Percentiles rank a stretch among this genome's conserved stretches.
Conservation (phyloP, 345 rosid species). For the Brassica rapa region DNA sequence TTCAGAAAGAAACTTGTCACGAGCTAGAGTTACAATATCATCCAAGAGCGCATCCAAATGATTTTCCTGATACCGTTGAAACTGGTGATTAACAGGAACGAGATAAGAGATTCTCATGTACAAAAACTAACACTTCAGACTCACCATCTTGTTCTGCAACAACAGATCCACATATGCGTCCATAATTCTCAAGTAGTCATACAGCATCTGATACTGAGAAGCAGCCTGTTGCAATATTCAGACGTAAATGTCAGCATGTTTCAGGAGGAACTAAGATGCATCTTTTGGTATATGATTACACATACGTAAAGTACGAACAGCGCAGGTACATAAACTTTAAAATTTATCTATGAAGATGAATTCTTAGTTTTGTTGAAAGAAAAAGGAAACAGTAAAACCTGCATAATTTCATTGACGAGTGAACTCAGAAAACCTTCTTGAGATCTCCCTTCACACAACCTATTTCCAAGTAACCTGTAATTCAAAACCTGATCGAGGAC, state of each 20-base stretch:
- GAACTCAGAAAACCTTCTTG: constrained; percentile 42
- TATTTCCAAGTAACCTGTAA: constrained; percentile 84
- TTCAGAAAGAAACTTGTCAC: constrained; percentile 55
- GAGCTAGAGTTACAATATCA: constrained; percentile 51
- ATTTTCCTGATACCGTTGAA: constrained; percentile 50
- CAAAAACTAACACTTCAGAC: constrained; percentile 21
- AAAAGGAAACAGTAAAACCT: constrained; percentile 49
- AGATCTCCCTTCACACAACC: constrained; percentile 60
- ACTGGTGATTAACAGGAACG: background rate
- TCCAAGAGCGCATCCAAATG: constrained; percentile 60
- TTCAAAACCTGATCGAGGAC: constrained; percentile 59
- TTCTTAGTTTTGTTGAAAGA: constrained; percentile 10
- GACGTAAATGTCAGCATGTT: constrained; percentile 23
- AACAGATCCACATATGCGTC: constrained; percentile 81
- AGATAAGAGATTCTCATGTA: constrained; percentile 17
- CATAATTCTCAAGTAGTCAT: constrained; percentile 69
- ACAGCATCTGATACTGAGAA: constrained; percentile 56
- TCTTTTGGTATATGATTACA: constrained; percentile 3
- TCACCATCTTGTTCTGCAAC: constrained; percentile 77
- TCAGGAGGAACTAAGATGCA: constrained; percentile 2
- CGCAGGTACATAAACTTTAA: constrained; percentile 4
- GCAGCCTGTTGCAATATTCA: constrained; percentile 50
- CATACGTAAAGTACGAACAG: constrained; percentile 10
- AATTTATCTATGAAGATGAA: background rate
- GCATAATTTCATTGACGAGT: constrained; percentile 57